Evolutionary conservation across 495 filamentous ascomycete species (phyloP).

Genomic region (Wilcoxina mikolae): DNA sequence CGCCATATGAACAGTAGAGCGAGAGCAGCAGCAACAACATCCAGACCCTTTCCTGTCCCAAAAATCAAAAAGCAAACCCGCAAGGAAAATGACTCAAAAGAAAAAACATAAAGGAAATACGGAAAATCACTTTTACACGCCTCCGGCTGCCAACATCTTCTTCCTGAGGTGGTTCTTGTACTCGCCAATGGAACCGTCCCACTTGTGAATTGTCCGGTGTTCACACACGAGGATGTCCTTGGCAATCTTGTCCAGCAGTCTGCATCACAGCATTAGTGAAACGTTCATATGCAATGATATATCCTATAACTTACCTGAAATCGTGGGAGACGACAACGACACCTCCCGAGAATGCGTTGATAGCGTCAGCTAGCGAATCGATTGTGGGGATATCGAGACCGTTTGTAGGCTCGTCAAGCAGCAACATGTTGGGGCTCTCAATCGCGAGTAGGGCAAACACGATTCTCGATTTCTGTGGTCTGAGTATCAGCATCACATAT

Average conservation of each 20-base stretch:
- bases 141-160: conserved; percentile 58
- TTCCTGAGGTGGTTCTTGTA: conserved; percentile 98
- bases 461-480: conserved; percentile 75
- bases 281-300: conserved; percentile 16
- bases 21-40: neutral
- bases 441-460: conserved; percentile 95
- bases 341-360: conserved; percentile 89
- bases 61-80: conserved; percentile 3
- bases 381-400: conserved; percentile 99
- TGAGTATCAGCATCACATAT: neutral
- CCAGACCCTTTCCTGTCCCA: neutral
- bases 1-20: neutral
- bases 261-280: conserved; percentile 23
- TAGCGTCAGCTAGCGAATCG: conserved; percentile 91
- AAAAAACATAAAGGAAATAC: conserved; percentile 5
- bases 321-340: conserved; percentile 97
- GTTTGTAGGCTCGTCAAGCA: conserved; percentile 98
- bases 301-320: conserved; percentile 55
- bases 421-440: conserved; percentile 90
- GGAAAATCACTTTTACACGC: conserved; percentile 20
- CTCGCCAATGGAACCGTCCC: conserved; percentile 76
- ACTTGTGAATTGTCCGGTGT: conserved; percentile 75
- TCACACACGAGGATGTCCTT: conserved; percentile 99
- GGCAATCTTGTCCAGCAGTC: conserved; percentile 96
- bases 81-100: conserved; percentile 18